Evolutionary conservation across 106 monocot species (phyloP).

Genomic region (Phalaenopsis equestris): DNA sequence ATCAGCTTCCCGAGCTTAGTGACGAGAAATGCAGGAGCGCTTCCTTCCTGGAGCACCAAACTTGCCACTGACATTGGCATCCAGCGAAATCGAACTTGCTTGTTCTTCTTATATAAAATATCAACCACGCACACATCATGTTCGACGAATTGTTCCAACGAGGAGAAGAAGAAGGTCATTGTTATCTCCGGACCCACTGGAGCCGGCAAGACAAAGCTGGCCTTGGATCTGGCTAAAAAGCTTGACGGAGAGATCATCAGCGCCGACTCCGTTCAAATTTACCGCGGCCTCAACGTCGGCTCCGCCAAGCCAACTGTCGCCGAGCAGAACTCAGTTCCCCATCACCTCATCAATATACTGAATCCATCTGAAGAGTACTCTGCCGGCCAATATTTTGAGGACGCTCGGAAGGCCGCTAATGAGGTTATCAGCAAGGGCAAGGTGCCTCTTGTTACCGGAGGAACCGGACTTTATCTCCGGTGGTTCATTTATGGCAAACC

Average conservation of each 20-base stretch:
- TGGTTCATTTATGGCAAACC: slow-evolving; percentile 97
- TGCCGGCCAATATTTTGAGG: slow-evolving; percentile 55
- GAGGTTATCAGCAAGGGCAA: slow-evolving; percentile 34
- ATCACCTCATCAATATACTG: slow-evolving; percentile 73
- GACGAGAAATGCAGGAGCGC: slow-evolving; percentile 1
- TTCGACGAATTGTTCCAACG: slow-evolving; percentile 3
- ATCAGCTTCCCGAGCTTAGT: not conserved
- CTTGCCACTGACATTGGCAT: not conserved
- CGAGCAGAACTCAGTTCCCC: slow-evolving; percentile 45
- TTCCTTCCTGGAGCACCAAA: slow-evolving; percentile 11
- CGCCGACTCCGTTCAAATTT: slow-evolving; percentile 68
- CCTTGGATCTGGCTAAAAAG: slow-evolving; percentile 48
- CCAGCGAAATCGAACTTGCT: not conserved
- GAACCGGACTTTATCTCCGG: slow-evolving; percentile 80
- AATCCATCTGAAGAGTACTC: slow-evolving; percentile 79
- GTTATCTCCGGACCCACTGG: slow-evolving; percentile 71
- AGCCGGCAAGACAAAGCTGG: slow-evolving; percentile 60
- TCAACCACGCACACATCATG: slow-evolving; percentile 1
- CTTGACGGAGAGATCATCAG: slow-evolving; percentile 63
- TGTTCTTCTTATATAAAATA: not conserved
- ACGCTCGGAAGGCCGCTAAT: slow-evolving; percentile 56
- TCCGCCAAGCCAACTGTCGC: slow-evolving; percentile 50
- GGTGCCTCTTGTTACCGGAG: slow-evolving; percentile 76
- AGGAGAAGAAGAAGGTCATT: slow-evolving; percentile 50
- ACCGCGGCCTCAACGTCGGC: slow-evolving; percentile 59